Base-by-base conservation (phyloP, 768 basidiomycete species). In the Xerocomellus chrysenteron region DNA sequence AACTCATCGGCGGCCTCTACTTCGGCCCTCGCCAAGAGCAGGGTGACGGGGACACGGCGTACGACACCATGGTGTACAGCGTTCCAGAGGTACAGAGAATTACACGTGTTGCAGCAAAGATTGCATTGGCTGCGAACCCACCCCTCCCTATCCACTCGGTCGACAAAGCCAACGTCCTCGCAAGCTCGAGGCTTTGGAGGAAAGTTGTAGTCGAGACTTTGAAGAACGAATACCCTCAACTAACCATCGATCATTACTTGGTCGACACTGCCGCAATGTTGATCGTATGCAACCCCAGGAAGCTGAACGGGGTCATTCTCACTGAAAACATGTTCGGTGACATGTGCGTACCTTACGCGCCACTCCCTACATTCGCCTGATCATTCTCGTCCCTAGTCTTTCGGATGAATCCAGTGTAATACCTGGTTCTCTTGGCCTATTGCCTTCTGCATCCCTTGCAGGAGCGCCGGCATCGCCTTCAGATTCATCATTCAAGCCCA, bases 161-260 rank as follows among this genome's bases (percentile, higher is more conserved):
- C 72, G 97, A 99, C 80, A 99, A 99, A 76, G 97, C 97, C 52
- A 99, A 99, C 74, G 97, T 99, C 21, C 85, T 99, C 53, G 97
- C 97, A 24, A 91, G 85, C 68, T 96, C 93, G 36, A 79, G 97
- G 47, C 77, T 99, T 41, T 99, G 97, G 97, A 78, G 97, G 55
- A 94, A 87, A 72, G 90, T 92, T 21, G 96, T 97, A 52, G 88
- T 84, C 2, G 92, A 97, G 68, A 86, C 90, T 2, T 73, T 97
- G 63, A 74, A 81, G 47, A 82, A 82, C 33, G 97, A 99, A 72
- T 98, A 90, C 74, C 94, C 96, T 7, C 86, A 93, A 66, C 73
- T 98, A 37, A 81, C 82, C 64, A 75, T 98, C 46, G 88, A 95
- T 68, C 97, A 99, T 75, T 86, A 91, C 52, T 81, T 98, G 56